These are phyloP conservation scores for Alternaria incomplexa DNA, from an alignment of 2,329 filamentous ascomycete genomes.

Conservation along the genomic window DNA sequence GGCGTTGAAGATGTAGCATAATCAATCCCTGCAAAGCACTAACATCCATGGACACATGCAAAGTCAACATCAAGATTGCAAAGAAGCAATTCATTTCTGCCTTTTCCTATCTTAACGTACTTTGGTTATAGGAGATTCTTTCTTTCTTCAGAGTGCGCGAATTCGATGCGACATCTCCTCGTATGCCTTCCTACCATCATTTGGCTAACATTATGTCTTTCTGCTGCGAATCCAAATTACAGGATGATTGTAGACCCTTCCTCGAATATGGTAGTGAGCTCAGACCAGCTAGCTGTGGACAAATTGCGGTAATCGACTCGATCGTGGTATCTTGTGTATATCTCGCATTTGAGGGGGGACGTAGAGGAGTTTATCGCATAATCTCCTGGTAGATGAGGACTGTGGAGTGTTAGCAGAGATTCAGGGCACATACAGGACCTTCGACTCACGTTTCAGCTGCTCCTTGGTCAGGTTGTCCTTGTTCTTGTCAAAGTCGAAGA, in stretches of 20 bases:
- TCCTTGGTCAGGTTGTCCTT: constrained; percentile 99
- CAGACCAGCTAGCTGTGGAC: constrained; percentile 33
- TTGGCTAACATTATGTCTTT: constrained; percentile 10
- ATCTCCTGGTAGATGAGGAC: constrained; percentile 97
- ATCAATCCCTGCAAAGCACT: background rate
- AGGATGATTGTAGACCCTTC: constrained; percentile 15
- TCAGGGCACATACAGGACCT: background rate
- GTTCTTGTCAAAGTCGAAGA: constrained; percentile 99
- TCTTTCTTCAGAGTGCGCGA: constrained; percentile 5
- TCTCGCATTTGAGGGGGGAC: constrained; percentile 18
- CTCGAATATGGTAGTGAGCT: constrained; percentile 24
- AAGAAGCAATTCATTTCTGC: constrained; percentile 20
- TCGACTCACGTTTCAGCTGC: constrained; percentile 80
- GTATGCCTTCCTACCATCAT: background rate
- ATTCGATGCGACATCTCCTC: constrained; percentile 6
- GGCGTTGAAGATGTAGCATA: background rate
- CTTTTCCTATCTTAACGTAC: constrained; percentile 12
- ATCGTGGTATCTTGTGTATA: constrained; percentile 31
- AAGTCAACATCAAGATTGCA: background rate
- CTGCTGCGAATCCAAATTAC: constrained; percentile 18
- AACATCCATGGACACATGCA: background rate
- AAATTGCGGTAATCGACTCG: constrained; percentile 24
- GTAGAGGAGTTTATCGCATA: constrained; percentile 64
- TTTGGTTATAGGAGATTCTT: constrained; percentile 11
- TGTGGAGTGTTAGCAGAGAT: constrained; percentile 40